These are phyloP conservation scores for Fagopyrum tataricum DNA, from an alignment of 148 eudicot genomes.

Conservation along the genomic window DNA sequence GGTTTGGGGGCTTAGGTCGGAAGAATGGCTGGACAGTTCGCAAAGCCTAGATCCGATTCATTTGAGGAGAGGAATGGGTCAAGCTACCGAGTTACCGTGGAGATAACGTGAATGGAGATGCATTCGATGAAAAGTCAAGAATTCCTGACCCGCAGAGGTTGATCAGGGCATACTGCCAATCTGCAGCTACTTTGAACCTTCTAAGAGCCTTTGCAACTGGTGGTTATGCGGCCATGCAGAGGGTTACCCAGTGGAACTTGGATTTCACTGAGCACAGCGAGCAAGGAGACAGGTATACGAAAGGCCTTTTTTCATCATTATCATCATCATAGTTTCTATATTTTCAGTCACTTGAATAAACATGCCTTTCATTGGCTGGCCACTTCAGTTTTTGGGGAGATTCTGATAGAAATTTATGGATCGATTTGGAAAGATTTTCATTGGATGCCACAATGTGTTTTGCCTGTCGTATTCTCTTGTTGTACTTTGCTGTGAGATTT, in stretches of 20 bases:
- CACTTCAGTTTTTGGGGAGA: not conserved
- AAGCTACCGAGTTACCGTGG: conserved; percentile 29
- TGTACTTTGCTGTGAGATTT: not conserved
- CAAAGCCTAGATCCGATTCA: conserved; percentile 19
- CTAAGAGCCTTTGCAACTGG: conserved; percentile 17
- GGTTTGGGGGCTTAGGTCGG: conserved; percentile 14
- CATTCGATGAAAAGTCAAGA: conserved; percentile 18
- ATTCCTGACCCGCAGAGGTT: conserved; percentile 16
- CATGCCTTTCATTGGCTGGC: not conserved
- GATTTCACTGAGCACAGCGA: conserved; percentile 27
- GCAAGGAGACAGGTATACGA: conserved; percentile 28
- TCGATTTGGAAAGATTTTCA: not conserved
- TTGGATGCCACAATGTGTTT: not conserved
- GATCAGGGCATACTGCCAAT: conserved; percentile 14
- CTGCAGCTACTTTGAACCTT: conserved; percentile 15
- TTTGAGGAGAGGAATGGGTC: conserved; percentile 23
- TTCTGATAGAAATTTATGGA: not conserved
- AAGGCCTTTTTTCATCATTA: not conserved
- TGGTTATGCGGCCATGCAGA: conserved; percentile 18
- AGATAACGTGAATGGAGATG: conserved; percentile 24
- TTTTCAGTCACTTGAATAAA: no score
- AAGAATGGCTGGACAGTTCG: conserved; percentile 22
- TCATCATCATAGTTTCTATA: no score
- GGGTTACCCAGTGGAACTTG: conserved; percentile 29
- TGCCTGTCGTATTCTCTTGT: not conserved